Evolutionary conservation across 192 early-diverging fungal species (phyloP).

Genomic region (Umbelopsis vinacea): DNA sequence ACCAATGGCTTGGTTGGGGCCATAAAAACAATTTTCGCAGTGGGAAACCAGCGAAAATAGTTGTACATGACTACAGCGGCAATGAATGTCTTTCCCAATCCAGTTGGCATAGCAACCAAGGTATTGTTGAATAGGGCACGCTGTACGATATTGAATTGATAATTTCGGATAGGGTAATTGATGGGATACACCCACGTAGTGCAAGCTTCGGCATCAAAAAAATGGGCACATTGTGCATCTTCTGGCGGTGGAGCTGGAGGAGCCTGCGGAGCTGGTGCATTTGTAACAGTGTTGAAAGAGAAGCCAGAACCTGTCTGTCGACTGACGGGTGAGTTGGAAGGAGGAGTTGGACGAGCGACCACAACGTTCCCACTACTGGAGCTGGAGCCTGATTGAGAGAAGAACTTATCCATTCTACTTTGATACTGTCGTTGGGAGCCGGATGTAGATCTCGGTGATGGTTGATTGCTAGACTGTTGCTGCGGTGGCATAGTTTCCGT

Average conservation of each 20-base stretch:
- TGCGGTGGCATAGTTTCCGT: neutral
- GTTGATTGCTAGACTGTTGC: neutral
- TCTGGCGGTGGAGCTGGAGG: constrained; percentile 28
- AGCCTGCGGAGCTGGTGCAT: neutral
- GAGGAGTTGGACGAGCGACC: neutral
- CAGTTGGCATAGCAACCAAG: constrained; percentile 82
- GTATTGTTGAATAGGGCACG: constrained; percentile 82
- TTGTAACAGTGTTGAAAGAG: neutral
- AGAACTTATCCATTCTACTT: neutral
- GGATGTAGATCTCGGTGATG: neutral
- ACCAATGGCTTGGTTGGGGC: constrained; percentile 93
- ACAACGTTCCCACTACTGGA: neutral
- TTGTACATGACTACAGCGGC: constrained; percentile 95
- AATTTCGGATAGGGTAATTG: constrained; percentile 74
- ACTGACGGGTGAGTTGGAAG: neutral
- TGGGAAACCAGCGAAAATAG: constrained; percentile 90
- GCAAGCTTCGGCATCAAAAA: constrained; percentile 50
- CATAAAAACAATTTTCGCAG: constrained; percentile 84
- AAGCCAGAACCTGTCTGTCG: too few relatives aligned
- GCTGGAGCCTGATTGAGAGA: neutral
- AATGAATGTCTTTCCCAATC: constrained; percentile 94
- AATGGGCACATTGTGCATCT: constrained; percentile 46
- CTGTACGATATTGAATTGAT: constrained; percentile 87
- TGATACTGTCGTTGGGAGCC: neutral
- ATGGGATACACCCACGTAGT: constrained; percentile 79